Conservation (phyloP, 176 grass and related monocot genomes). For the Oryza meyeriana region DNA sequence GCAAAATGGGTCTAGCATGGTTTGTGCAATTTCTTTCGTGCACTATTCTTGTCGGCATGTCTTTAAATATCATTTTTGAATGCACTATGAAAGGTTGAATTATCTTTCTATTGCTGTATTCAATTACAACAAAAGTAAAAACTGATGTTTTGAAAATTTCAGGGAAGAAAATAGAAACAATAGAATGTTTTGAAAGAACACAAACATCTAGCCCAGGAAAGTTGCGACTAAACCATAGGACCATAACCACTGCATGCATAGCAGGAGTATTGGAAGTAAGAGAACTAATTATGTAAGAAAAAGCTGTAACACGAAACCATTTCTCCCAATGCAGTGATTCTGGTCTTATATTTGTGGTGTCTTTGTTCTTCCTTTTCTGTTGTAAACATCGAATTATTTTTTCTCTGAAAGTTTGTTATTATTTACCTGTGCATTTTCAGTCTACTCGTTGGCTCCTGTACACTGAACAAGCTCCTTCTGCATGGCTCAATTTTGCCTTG, state of each 20-base stretch:
- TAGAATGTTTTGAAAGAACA: not conserved
- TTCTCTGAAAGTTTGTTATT: not conserved
- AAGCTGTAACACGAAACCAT: not conserved
- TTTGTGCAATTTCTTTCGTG: slow-evolving; percentile 10
- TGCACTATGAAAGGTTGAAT: not conserved
- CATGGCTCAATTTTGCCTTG: slow-evolving; percentile 92
- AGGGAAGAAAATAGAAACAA: not conserved
- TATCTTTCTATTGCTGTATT: not conserved
- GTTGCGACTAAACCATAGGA: not conserved
- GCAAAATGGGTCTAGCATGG: not conserved
- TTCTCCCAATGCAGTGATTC: not conserved
- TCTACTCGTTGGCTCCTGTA: slow-evolving; percentile 98
- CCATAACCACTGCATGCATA: not conserved
- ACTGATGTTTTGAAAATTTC: not conserved
- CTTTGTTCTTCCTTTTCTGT: not conserved
- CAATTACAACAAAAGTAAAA: slow-evolving; percentile 8
- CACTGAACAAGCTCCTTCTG: slow-evolving; percentile 97
- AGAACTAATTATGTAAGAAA: not conserved
- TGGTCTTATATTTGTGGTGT: not conserved
- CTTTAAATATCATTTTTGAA: not conserved
- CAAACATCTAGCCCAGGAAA: not conserved
- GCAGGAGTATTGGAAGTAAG: not conserved
- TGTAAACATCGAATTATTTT: slow-evolving; percentile 10
- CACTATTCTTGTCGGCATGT: not conserved
- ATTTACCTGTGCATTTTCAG: slow-evolving; percentile 43